A percentile compares a stretch with the other conserved stretches of the same genome.
phyloP scores from a whole-genome alignment of 2,329 filamentous ascomycete genomes.

The Fusarium algeriense region DNA sequence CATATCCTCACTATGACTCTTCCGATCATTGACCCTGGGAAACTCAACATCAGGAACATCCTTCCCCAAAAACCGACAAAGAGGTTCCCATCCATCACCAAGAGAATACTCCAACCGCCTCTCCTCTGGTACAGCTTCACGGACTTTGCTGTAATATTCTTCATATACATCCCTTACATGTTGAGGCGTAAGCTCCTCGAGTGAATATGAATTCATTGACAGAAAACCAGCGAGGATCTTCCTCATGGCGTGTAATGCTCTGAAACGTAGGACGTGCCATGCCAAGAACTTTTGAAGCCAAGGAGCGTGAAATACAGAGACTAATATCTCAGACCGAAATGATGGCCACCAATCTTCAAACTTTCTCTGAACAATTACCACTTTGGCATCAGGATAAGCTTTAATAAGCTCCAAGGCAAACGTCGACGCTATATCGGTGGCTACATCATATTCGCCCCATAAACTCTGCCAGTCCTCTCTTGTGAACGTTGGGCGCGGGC shows the following conservation, averaged over 20 bases:
- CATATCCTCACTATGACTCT: neutral
- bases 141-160: neutral
- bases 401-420: slow-evolving; percentile 14
- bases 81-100: slow-evolving; percentile 11
- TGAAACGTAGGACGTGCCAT: neutral
- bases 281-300: neutral
- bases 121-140: neutral
- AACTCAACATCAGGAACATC: slow-evolving; percentile 13
- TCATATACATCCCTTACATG: neutral
- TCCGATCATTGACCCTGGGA: slow-evolving; percentile 15
- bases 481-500: neutral
- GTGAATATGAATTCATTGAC: neutral
- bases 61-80: slow-evolving; percentile 23
- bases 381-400: slow-evolving; percentile 18
- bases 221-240: slow-evolving; percentile 19
- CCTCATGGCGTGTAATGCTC: neutral
- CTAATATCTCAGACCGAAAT: neutral
- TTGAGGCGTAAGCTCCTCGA: neutral
- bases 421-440: slow-evolving; percentile 1
- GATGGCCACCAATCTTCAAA: slow-evolving; percentile 25
- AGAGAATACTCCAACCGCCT: slow-evolving; percentile 12
- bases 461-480: neutral
- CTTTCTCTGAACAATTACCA: neutral
- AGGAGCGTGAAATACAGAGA: neutral
- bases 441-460: slow-evolving; percentile 19